A percentile compares a stretch with the other conserved stretches of the same genome.
Evolutionary conservation across 495 filamentous ascomycete genomes (phyloP).

Genomic region (Penicillium robsamsonii): DNA sequence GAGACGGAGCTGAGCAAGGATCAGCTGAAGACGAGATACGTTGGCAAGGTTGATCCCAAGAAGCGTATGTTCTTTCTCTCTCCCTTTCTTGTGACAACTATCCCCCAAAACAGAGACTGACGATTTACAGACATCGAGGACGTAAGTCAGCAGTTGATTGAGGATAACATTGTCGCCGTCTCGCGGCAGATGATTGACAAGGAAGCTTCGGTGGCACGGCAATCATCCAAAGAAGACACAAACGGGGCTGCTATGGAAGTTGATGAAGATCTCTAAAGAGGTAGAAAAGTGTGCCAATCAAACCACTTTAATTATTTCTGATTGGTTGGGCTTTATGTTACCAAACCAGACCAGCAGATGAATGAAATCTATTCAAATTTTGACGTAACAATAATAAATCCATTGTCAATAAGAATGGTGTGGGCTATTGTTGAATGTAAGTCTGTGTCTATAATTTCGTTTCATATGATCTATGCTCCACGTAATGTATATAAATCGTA

Average conservation of each 20-base stretch:
- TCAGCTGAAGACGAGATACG: constrained; percentile 97
- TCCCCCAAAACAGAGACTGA: constrained; percentile 23
- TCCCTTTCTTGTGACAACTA: neutral
- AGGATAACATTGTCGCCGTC: constrained; percentile 97
- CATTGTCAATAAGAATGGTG: neutral
- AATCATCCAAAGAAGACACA: constrained; percentile 50
- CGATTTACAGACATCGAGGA: constrained; percentile 72
- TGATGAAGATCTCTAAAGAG: constrained; percentile 55
- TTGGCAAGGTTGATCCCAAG: constrained; percentile 98
- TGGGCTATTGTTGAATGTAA: neutral
- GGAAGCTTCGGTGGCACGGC: constrained; percentile 72
- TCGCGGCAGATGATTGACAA: constrained; percentile 99
- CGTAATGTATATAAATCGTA: constrained; percentile 21
- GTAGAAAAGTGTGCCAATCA: constrained; percentile 26
- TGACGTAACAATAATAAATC: neutral
- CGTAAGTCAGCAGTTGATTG: constrained; percentile 91
- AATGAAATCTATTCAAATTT: neutral
- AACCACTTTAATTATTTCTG: constrained; percentile 24
- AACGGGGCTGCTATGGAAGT: constrained; percentile 59
- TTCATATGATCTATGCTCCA: constrained; percentile 5
- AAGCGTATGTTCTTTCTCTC: constrained; percentile 61
- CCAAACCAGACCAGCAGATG: constrained; percentile 6
- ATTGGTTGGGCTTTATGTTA: constrained; percentile 3
- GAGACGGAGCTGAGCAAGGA: constrained; percentile 96
- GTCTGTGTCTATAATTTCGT: neutral